These are phyloP conservation scores for Curvularia verruculosa DNA, from an alignment of 2,329 filamentous ascomycete genomes.

Conservation along the genomic window DNA sequence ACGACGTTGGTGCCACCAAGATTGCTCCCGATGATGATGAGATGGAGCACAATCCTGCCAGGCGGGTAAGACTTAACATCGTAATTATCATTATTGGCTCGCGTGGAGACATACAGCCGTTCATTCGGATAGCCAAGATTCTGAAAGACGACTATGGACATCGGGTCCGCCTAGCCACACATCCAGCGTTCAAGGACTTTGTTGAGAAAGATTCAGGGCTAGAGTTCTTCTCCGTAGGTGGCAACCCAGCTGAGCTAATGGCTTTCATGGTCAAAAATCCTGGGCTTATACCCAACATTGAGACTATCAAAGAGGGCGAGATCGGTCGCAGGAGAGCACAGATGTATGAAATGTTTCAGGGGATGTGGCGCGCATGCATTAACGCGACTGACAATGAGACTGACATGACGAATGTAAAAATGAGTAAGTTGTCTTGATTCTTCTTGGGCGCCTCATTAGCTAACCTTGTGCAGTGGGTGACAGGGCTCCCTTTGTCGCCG, in stretches of 20 bases:
- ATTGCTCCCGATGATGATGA: constrained; percentile 42
- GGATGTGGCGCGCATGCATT: constrained; percentile 80
- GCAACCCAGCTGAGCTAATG: constrained; percentile 82
- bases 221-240: constrained; percentile 81
- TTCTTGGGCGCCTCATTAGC: not conserved
- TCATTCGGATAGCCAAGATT: constrained; percentile 74
- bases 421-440: constrained; percentile 51
- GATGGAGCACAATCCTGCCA: constrained; percentile 41
- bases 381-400: constrained; percentile 73
- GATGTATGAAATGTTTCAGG: constrained; percentile 83
- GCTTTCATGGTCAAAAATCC: constrained; percentile 88
- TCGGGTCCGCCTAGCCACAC: constrained; percentile 77
- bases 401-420: constrained; percentile 63
- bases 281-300: constrained; percentile 75
- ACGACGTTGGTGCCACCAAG: constrained; percentile 22
- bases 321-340: constrained; percentile 69
- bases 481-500: constrained; percentile 77
- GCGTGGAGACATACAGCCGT: constrained; percentile 80
- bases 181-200: constrained; percentile 77
- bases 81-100: constrained; percentile 85
- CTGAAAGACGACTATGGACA: constrained; percentile 75
- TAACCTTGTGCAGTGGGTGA: constrained; percentile 56
- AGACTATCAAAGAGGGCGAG: constrained; percentile 75
- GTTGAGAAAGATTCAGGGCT: constrained; percentile 73
- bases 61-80: constrained; percentile 69